Conservation (phyloP, 345 rosid genomes). For the Salix brachista region DNA sequence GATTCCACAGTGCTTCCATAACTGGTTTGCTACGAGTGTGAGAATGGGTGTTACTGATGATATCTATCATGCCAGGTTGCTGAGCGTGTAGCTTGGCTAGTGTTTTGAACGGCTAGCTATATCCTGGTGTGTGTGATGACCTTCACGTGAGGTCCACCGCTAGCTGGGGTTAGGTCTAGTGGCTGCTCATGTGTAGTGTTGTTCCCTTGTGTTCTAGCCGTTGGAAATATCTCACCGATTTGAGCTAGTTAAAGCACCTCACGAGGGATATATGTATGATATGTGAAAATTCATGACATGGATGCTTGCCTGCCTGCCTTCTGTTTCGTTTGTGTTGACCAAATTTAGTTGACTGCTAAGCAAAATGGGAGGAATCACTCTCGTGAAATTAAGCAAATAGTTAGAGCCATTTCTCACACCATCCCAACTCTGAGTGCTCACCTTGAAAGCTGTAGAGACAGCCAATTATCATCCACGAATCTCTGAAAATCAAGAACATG, state of each 20-base stretch:
- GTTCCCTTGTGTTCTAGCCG: conserved; percentile 12
- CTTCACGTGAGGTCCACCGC: conserved; percentile 60
- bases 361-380: too few species aligned
- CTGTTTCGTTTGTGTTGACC: not conserved
- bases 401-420: too few species aligned
- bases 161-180: not conserved
- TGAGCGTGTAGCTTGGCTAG: not conserved
- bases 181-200: not conserved
- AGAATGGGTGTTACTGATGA: not conserved
- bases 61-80: not conserved
- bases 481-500: too few species aligned
- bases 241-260: conserved; percentile 13
- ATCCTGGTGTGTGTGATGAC: conserved; percentile 15
- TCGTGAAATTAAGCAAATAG: too few species aligned
- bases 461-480: too few species aligned
- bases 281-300: not conserved
- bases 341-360: too few species aligned
- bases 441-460: too few species aligned
- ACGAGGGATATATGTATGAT: conserved; percentile 14
- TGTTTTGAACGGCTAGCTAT: not conserved
- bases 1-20: conserved; percentile 71
- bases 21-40: not conserved
- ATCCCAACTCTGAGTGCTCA: too few species aligned
- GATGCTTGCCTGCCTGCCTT: not conserved
- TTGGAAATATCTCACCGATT: conserved; percentile 25